Conservation (phyloP, 139 green algal genomes). For the Coelastrella sp. region DNA sequence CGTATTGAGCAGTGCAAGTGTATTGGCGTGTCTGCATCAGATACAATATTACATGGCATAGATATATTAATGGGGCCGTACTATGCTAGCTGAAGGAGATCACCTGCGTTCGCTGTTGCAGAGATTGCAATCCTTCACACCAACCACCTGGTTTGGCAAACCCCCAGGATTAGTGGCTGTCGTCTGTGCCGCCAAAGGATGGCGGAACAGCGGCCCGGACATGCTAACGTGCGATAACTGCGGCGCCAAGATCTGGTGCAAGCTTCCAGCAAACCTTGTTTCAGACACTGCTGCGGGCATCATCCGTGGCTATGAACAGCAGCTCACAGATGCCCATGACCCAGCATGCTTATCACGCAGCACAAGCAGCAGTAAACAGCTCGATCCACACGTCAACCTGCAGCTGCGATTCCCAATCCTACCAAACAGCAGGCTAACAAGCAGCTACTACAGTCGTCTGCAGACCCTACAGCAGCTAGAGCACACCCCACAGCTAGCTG, state of each 20-base stretch:
- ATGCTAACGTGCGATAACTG: slow-evolving; percentile 75
- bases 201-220: slow-evolving; percentile 73
- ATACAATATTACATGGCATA: too few relatives aligned
- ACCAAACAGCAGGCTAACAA: slow-evolving; percentile 20
- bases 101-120: slow-evolving; percentile 54
- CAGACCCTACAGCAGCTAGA: not conserved
- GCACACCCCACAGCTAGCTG: not conserved
- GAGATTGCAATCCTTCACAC: slow-evolving; percentile 72
- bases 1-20: too few relatives aligned
- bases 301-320: slow-evolving; percentile 10
- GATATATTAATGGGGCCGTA: too few relatives aligned
- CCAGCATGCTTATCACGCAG: slow-evolving; percentile 65
- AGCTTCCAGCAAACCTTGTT: slow-evolving; percentile 19
- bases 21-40: too few relatives aligned
- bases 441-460: not conserved
- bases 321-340: slow-evolving; percentile 59
- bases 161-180: slow-evolving; percentile 58
- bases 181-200: slow-evolving; percentile 72
- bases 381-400: not conserved
- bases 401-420: slow-evolving; percentile 58
- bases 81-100: too few relatives aligned
- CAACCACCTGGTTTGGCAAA: slow-evolving; percentile 81
- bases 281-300: slow-evolving; percentile 30
- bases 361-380: not conserved
- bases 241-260: slow-evolving; percentile 62